Evolutionary conservation across 257 asterid genomes (phyloP).

Genomic region (Solanum ossicruentum): DNA sequence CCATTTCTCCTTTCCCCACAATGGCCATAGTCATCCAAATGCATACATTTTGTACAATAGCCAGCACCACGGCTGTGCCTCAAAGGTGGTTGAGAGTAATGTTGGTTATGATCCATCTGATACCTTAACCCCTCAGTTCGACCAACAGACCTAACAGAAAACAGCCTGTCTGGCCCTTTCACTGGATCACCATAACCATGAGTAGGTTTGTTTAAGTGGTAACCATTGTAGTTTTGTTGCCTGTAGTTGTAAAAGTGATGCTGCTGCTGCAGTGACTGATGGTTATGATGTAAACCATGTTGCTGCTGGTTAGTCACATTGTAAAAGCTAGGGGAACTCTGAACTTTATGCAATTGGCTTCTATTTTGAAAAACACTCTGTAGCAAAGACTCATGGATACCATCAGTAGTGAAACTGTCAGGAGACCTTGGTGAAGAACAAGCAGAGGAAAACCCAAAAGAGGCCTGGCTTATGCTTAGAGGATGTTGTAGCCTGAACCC

Average conservation of each 20-base stretch:
- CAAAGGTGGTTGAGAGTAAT: conserved; percentile 1
- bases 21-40: conserved; percentile 20
- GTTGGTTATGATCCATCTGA: conserved; percentile 29
- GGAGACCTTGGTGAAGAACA: conserved; percentile 59
- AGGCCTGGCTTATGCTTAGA: conserved; percentile 8
- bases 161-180: conserved; percentile 31
- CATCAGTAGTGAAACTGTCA: conserved; percentile 31
- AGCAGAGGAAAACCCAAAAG: conserved; percentile 26
- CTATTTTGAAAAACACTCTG: not conserved
- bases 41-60: conserved; percentile 16
- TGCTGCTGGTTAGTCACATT: conserved; percentile 26
- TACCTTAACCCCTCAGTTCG: conserved; percentile 33
- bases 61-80: conserved; percentile 33
- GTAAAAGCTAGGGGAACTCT: conserved; percentile 56
- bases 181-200: conserved; percentile 11
- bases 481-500: conserved; percentile 14
- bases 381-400: conserved; percentile 5
- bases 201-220: conserved; percentile 26
- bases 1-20: conserved; percentile 20
- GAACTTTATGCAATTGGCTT: conserved; percentile 42
- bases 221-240: conserved; percentile 9
- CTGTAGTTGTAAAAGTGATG: conserved; percentile 1
- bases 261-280: not conserved
- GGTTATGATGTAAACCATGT: conserved; percentile 11
- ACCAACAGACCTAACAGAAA: conserved; percentile 28